These are phyloP conservation scores for Westerdykella sp. DNA, from an alignment of 2,329 filamentous ascomycete genomes.

Conservation along the genomic window DNA sequence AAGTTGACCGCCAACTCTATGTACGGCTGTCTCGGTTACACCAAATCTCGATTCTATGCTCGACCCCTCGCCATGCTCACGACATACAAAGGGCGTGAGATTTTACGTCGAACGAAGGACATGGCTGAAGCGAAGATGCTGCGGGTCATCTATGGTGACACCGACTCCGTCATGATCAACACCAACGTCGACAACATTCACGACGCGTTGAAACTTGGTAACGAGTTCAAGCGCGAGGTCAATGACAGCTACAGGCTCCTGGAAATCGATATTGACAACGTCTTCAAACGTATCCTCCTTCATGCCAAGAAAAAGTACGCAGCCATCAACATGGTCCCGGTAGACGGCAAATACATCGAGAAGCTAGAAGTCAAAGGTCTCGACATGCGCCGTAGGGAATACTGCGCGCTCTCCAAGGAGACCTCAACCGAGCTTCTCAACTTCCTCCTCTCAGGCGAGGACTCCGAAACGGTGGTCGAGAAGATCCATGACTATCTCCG, in stretches of 20 bases:
- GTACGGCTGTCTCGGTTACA: slow-evolving; percentile 98
- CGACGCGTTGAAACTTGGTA: slow-evolving; percentile 83
- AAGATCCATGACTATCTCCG: slow-evolving; percentile 91
- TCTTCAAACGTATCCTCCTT: slow-evolving; percentile 86
- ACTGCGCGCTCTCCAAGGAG: slow-evolving; percentile 91
- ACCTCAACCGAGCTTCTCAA: slow-evolving; percentile 84
- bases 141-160: slow-evolving; percentile 97
- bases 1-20: slow-evolving; percentile 99
- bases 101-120: slow-evolving; percentile 91
- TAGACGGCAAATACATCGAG: slow-evolving; percentile 83
- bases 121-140: slow-evolving; percentile 86
- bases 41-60: slow-evolving; percentile 94
- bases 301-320: slow-evolving; percentile 99
- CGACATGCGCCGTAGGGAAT: slow-evolving; percentile 96
- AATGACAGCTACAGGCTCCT: slow-evolving; percentile 89
- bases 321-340: slow-evolving; percentile 85
- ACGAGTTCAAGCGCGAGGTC: slow-evolving; percentile 90
- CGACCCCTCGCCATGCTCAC: slow-evolving; percentile 91
- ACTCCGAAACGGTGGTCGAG: slow-evolving; percentile 77
- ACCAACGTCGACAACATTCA: slow-evolving; percentile 92
- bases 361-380: slow-evolving; percentile 97
- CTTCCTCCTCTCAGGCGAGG: slow-evolving; percentile 89
- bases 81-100: slow-evolving; percentile 95
- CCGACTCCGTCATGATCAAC: slow-evolving; percentile 99
- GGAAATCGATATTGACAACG: slow-evolving; percentile 97